Evolutionary conservation across 768 basidiomycete species (phyloP).

Genomic region (Mycena maculata): DNA sequence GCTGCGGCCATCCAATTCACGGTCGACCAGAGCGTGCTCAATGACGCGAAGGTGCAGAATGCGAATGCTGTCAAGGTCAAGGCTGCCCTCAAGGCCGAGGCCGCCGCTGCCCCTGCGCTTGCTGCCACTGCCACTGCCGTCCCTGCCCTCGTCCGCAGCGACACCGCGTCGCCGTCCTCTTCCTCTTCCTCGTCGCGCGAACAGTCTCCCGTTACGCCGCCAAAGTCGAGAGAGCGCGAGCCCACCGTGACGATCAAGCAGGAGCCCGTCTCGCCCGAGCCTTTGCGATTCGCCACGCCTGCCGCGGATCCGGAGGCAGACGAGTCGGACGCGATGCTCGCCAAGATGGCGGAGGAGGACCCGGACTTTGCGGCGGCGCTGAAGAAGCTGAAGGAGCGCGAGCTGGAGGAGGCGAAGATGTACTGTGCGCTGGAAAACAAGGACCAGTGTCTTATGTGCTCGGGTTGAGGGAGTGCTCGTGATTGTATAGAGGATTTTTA

Average conservation of each 20-base stretch:
- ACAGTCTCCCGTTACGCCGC: conserved; percentile 27
- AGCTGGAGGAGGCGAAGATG: conserved; percentile 83
- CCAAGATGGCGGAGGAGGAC: conserved; percentile 65
- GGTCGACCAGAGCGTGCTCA: conserved; percentile 77
- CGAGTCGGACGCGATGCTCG: conserved; percentile 59
- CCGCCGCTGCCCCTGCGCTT: conserved; percentile 38
- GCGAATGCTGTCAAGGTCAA: conserved; percentile 40
- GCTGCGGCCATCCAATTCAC: conserved; percentile 82
- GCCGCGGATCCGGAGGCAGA: conserved; percentile 35
- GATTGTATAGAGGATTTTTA: background rate
- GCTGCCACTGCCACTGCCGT: conserved; percentile 33
- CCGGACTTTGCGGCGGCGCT: conserved; percentile 86
- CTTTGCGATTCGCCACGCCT: background rate
- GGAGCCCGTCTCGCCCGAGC: conserved; percentile 38
- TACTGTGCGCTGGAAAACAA: conserved; percentile 92
- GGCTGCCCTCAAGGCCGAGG: background rate
- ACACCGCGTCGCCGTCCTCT: conserved; percentile 46
- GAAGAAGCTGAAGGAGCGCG: conserved; percentile 72
- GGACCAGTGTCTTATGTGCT: conserved; percentile 94
- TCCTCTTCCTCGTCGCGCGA: conserved; percentile 35
- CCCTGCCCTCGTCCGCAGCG: conserved; percentile 41
- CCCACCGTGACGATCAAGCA: conserved; percentile 38
- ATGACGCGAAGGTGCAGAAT: conserved; percentile 66
- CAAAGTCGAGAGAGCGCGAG: conserved; percentile 27
- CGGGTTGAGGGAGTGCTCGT: conserved; percentile 64